Evolutionary conservation across 169 alveolate genomes (phyloP).

Genomic region (Cystoisospora suis): DNA sequence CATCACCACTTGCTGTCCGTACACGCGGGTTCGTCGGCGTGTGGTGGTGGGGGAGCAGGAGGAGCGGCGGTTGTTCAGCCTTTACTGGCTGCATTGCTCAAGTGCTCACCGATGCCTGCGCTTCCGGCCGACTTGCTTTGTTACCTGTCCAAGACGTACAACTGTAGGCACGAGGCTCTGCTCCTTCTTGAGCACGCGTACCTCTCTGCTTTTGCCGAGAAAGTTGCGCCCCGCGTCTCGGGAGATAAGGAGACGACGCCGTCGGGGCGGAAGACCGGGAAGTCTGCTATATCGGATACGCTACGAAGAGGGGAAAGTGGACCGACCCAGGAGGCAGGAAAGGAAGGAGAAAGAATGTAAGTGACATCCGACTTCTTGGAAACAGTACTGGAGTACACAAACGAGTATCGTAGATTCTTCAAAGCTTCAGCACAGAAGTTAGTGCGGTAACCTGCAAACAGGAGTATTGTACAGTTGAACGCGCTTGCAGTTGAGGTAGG

Average conservation of each 20-base stretch:
- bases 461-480: no score
- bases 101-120: constrained; percentile 52
- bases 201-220: constrained; percentile 23
- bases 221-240: not conserved
- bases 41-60: constrained; percentile 18
- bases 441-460: no score
- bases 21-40: not conserved
- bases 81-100: constrained; percentile 41
- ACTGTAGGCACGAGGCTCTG: constrained; percentile 49
- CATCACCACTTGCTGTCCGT: not conserved
- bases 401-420: no score
- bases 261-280: not conserved
- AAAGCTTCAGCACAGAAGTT: no score
- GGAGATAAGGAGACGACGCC: not conserved
- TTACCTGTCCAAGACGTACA: constrained; percentile 31
- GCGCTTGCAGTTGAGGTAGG: no score
- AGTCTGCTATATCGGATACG: not conserved
- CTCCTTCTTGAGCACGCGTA: constrained; percentile 52
- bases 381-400: no score
- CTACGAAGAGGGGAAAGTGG: not conserved
- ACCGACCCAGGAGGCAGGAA: not conserved
- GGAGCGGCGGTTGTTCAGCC: constrained; percentile 58
- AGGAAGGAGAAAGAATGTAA: not conserved
- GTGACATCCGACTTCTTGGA: no score
- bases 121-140: constrained; percentile 52